Evolutionary conservation across 2,329 filamentous ascomycete species (phyloP).

Genomic region (Piedraia hortae): DNA sequence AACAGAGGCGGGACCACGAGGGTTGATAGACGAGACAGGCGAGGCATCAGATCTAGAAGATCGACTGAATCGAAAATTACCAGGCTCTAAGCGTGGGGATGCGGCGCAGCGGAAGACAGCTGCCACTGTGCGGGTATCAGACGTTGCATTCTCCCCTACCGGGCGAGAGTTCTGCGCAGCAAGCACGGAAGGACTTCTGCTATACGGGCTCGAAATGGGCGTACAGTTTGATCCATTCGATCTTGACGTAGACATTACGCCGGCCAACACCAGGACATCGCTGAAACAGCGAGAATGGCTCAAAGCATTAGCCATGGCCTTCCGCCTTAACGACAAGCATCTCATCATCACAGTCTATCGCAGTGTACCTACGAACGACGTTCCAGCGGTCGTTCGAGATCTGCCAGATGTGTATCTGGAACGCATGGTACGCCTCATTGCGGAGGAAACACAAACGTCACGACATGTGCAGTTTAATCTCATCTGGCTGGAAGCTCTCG

Average conservation of each 20-base stretch:
- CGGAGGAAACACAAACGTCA: slow-evolving; percentile 62
- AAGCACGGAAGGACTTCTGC: slow-evolving; percentile 74
- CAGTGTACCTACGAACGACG: slow-evolving; percentile 45
- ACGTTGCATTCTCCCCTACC: slow-evolving; percentile 66
- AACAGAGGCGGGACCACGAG: slow-evolving; percentile 67
- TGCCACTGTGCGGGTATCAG: slow-evolving; percentile 61
- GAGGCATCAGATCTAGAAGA: slow-evolving; percentile 77
- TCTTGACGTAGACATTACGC: slow-evolving; percentile 79
- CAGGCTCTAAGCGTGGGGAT: slow-evolving; percentile 69
- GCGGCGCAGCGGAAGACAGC: slow-evolving; percentile 48
- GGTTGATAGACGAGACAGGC: slow-evolving; percentile 62
- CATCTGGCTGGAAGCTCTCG: slow-evolving; percentile 59
- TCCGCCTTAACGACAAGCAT: slow-evolving; percentile 67
- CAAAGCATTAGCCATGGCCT: slow-evolving; percentile 87
- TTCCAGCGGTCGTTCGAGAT: slow-evolving; percentile 48
- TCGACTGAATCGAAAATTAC: slow-evolving; percentile 49
- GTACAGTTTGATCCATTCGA: slow-evolving; percentile 89
- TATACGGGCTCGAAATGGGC: slow-evolving; percentile 69
- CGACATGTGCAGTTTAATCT: slow-evolving; percentile 90
- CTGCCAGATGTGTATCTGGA: slow-evolving; percentile 69
- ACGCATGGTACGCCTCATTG: slow-evolving; percentile 62
- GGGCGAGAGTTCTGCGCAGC: slow-evolving; percentile 82
- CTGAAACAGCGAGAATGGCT: slow-evolving; percentile 58
- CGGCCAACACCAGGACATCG: slow-evolving; percentile 37
- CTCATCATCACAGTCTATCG: slow-evolving; percentile 71